Conservation (phyloP, 345 rosid species). For the Brassica juncea region DNA sequence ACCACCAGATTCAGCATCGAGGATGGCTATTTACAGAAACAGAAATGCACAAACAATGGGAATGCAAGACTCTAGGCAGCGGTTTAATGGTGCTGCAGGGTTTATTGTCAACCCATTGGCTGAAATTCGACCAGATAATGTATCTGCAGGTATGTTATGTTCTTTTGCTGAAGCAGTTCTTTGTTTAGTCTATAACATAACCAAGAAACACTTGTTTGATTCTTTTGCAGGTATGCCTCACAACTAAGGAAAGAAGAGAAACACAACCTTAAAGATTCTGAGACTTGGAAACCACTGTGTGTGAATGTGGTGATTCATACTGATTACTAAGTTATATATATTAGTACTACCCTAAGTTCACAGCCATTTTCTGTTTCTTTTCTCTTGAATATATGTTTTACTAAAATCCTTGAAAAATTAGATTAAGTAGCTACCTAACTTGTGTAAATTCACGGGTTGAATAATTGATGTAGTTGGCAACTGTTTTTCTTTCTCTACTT, state of each 20-base stretch:
- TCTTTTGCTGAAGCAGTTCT: conserved; percentile 1
- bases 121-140: conserved; percentile 51
- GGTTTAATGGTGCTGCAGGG: conserved; percentile 52
- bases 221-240: conserved; percentile 29
- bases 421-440: neutral
- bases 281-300: conserved; percentile 20
- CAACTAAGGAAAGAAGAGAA: conserved; percentile 13
- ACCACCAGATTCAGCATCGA: conserved; percentile 50
- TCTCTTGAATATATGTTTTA: conserved; percentile 14
- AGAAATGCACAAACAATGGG: conserved; percentile 41
- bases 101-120: conserved; percentile 90
- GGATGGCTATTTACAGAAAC: conserved; percentile 46
- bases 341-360: conserved; percentile 2
- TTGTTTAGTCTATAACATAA: conserved; percentile 2
- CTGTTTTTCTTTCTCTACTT: conserved; percentile 3
- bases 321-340: conserved; percentile 10
- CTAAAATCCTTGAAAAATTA: neutral
- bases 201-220: neutral
- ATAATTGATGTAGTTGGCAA: neutral
- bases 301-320: conserved; percentile 33
- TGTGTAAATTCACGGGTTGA: neutral
- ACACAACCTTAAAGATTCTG: conserved; percentile 1
- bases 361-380: conserved; percentile 3
- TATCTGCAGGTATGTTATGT: conserved; percentile 23
- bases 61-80: conserved; percentile 53